phyloP scores from a whole-genome alignment of 495 filamentous ascomycete genomes.

The Corynascus novoguineensis region DNA sequence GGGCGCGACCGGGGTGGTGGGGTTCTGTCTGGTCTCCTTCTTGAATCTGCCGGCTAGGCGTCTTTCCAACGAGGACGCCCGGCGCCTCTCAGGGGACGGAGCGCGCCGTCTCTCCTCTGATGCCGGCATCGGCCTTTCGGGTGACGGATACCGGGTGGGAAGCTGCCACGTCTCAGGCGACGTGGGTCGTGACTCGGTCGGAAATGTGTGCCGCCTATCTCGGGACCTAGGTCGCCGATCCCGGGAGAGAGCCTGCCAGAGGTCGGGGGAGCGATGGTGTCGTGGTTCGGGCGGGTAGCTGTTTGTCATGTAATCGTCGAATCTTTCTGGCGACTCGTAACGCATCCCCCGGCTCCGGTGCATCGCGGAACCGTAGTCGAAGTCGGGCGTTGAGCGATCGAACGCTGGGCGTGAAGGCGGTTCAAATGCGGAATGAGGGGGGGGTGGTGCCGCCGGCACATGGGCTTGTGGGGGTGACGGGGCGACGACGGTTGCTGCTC shows the following conservation, averaged over 20 bases:
- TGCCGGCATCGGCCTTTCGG: constrained; percentile 6
- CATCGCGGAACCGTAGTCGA: constrained; percentile 35
- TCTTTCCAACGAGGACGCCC: constrained; percentile 38
- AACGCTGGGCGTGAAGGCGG: constrained; percentile 30
- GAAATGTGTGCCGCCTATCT: constrained; percentile 21
- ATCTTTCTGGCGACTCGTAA: constrained; percentile 22
- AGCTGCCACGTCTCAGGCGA: constrained; percentile 18
- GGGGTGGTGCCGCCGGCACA: constrained; percentile 26
- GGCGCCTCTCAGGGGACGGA: constrained; percentile 19
- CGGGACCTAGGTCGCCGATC: constrained; percentile 13
- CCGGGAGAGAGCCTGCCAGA: constrained; percentile 3
- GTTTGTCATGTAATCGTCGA: constrained; percentile 14
- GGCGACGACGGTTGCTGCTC: constrained; percentile 36
- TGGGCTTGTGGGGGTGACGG: constrained; percentile 31
- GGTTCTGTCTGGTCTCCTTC: constrained; percentile 29
- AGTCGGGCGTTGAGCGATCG: constrained; percentile 30
- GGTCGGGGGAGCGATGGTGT: constrained; percentile 13
- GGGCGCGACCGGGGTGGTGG: constrained; percentile 12
- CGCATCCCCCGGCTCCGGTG: constrained; percentile 32
- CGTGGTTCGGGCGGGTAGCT: constrained; percentile 11
- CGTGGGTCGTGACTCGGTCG: constrained; percentile 23
- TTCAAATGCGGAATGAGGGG: constrained; percentile 26
- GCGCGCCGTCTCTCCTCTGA: constrained; percentile 13
- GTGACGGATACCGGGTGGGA: constrained; percentile 16
- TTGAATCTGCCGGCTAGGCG: constrained; percentile 44